Conservation (phyloP, 306 rosid species). For the Cercis canadensis region DNA sequence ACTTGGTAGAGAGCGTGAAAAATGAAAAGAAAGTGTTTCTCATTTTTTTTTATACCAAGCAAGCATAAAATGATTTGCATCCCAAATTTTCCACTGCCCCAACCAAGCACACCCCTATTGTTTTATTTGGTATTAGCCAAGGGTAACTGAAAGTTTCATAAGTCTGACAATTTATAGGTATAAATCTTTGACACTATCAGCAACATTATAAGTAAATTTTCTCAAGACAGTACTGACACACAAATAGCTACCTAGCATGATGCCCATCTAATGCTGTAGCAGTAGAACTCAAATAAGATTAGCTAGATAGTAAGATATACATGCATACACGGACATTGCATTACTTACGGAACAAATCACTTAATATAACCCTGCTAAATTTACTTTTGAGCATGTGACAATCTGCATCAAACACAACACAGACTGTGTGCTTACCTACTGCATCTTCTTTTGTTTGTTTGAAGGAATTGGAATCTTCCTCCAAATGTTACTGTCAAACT, state of each 20-base stretch:
- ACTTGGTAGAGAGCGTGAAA: no score
- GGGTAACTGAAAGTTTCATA: constrained; percentile 16
- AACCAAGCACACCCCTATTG: no score
- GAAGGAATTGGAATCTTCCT: constrained; percentile 66
- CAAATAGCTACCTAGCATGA: constrained; percentile 15
- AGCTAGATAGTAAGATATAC: not conserved
- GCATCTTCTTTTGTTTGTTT: constrained; percentile 83
- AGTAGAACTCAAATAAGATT: constrained; percentile 15
- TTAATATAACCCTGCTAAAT: constrained; percentile 6
- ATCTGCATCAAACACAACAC: constrained; percentile 29
- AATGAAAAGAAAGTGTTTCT: no score
- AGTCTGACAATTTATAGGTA: not conserved
- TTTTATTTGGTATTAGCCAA: constrained; percentile 16
- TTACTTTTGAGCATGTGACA: constrained; percentile 26
- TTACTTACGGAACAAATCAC: constrained; percentile 25
- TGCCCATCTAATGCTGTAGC: constrained; percentile 17
- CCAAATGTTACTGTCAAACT: constrained; percentile 56
- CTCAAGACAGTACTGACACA: not conserved
- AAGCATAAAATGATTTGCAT: no score
- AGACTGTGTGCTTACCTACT: constrained; percentile 59
- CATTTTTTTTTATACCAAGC: no score
- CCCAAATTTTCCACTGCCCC: no score
- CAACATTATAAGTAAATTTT: not conserved
- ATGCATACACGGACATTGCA: constrained; percentile 19
- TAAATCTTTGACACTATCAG: no score